These are phyloP conservation scores for Blumeria graminis DNA, from an alignment of 2,329 filamentous ascomycete species.

Conservation along the genomic window DNA sequence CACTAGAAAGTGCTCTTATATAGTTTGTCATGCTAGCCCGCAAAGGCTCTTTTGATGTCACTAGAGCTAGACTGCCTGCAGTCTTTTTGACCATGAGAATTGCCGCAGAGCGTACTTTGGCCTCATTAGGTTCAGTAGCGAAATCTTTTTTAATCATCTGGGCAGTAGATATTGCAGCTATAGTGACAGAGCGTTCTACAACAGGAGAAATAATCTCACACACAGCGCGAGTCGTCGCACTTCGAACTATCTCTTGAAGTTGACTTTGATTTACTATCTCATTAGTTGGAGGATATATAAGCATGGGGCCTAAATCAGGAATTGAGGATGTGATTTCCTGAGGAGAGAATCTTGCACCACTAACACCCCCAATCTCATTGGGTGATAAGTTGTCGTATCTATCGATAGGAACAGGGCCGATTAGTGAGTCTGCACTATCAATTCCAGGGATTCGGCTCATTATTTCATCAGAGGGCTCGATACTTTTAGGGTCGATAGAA, in stretches of 20 bases:
- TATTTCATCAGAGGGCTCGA: constrained; percentile 71
- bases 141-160: constrained; percentile 96
- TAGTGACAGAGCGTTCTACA: constrained; percentile 90
- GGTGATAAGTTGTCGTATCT: constrained; percentile 64
- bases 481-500: constrained; percentile 72
- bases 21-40: constrained; percentile 96
- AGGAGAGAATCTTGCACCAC: constrained; percentile 49
- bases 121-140: constrained; percentile 74
- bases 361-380: constrained; percentile 46
- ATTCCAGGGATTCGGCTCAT: constrained; percentile 46
- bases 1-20: constrained; percentile 45
- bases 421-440: constrained; percentile 24
- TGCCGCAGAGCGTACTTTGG: constrained; percentile 62
- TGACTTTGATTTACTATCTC: constrained; percentile 50
- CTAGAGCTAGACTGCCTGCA: constrained; percentile 75
- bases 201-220: constrained; percentile 94
- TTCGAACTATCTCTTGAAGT: constrained; percentile 54
- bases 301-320: constrained; percentile 56
- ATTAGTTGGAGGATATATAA: constrained; percentile 61
- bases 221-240: constrained; percentile 69
- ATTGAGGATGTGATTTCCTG: constrained; percentile 56
- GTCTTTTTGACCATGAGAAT: constrained; percentile 89
- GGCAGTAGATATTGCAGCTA: constrained; percentile 86
- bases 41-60: constrained; percentile 95
- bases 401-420: constrained; percentile 44